Conservation (phyloP, 768 basidiomycete genomes). For the Suillus bovinus region DNA sequence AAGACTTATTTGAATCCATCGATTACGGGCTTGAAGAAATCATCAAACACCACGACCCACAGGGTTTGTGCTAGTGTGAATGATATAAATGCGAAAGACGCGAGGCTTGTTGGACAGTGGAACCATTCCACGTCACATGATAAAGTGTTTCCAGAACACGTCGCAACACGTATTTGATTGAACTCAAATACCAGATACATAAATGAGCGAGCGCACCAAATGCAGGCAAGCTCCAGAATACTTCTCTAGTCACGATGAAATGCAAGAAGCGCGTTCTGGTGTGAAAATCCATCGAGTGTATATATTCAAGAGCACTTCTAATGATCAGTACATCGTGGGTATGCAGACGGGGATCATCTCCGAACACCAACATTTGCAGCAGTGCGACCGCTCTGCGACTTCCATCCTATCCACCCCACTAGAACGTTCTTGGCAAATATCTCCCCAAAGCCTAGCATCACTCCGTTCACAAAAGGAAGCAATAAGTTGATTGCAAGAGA, state of each 20-base stretch:
- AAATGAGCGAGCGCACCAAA: neutral
- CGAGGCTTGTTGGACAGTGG: neutral
- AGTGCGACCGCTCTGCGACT: constrained; percentile 24
- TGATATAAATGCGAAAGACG: neutral
- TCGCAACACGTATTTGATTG: too few relatives aligned
- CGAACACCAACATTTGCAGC: constrained; percentile 28
- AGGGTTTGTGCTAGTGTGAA: neutral
- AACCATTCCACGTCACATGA: neutral
- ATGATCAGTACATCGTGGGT: neutral
- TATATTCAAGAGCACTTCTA: constrained; percentile 1
- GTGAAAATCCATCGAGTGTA: neutral
- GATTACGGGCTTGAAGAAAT: neutral
- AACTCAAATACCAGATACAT: neutral
- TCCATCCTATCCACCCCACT: constrained; percentile 51
- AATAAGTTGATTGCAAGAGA: constrained; percentile 82
- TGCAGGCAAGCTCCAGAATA: neutral
- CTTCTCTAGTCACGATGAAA: neutral
- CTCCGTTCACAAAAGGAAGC: constrained; percentile 89
- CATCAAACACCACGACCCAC: neutral
- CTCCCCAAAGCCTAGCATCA: constrained; percentile 97
- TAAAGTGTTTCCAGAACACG: neutral
- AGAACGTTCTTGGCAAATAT: constrained; percentile 85
- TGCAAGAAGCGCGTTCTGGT: neutral
- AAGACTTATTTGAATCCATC: too few relatives aligned
- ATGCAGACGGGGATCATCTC: constrained; percentile 14